Evolutionary conservation across 176 grass and related monocot species (phyloP), one percentile per base, ranked within the genome.

Genomic region (Raddia guianensis): DNA sequence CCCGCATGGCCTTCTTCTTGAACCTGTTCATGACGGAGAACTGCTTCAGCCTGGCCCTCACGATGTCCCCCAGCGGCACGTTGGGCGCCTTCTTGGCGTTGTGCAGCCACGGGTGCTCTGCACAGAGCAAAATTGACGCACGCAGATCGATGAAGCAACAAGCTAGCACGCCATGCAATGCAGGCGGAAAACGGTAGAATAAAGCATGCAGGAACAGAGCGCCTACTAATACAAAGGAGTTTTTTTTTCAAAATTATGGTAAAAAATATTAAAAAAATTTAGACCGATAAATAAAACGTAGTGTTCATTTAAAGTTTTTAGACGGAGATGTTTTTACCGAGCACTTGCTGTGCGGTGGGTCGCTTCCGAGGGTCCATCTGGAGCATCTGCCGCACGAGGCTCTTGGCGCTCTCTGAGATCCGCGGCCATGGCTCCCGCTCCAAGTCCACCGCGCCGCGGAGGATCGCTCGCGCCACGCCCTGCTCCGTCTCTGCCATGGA

Each of bases 1-100:
- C 87, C 46, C 90, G 85, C 93, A 96, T 96, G 4, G 87, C 93
- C 84, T 90, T 96, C 87, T 96, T 96, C 84, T 96, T 96, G 76
- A 96, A 86, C 77, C 77, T 88, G 81, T 96, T 96, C 93, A 96
- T 96, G 8, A 92, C 82, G 0, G 90, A 86, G 84, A 96, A 96
- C 78, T 96, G 93, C 78, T 92, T 92, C 14, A 96, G 85, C 32
- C 90, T 72, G 8, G 87, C 82, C 11, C 93, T 70, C 9, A 96
- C 93, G 18, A 96, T 63, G 62, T 96, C 93, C 4, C 93, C 93
- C 8, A 96, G 81, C 68, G 90, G 90, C 76, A 89, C 90, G 65
- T 85, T 90, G 12, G 87, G 73, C 33, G 81, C 87, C 68, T 56
- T 83, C 72, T 75, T 80, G 21, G 90, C 87, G 82, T 88, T 90